Percentiles rank a stretch among this genome's conserved stretches.
Conservation (phyloP, 2,329 filamentous ascomycete genomes). For the Exserohilum turcica region DNA sequence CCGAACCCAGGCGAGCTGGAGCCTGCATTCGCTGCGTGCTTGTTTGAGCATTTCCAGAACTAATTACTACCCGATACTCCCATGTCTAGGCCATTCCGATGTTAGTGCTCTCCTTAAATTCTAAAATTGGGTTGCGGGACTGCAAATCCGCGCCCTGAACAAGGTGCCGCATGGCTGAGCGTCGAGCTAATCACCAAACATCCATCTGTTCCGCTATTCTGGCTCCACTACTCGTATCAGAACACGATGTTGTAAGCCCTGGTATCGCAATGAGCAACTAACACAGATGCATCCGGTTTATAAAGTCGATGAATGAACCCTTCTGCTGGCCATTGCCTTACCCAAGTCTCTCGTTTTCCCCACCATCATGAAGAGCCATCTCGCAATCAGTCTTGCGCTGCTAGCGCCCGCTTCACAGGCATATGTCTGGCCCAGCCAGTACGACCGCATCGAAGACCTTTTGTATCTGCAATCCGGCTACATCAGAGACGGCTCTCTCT, state of each 20-base stretch:
- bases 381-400: not conserved
- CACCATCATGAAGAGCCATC: not conserved
- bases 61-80: no score
- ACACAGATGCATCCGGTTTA: not conserved
- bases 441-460: conserved; percentile 12
- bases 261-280: not conserved
- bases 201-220: not conserved
- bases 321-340: not conserved
- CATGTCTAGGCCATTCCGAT: not conserved
- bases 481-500: conserved; percentile 4
- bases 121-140: not conserved
- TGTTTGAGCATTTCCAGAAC: not conserved
- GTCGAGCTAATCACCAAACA: not conserved
- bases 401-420: conserved; percentile 10
- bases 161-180: not conserved
- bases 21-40: not conserved
- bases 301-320: not conserved
- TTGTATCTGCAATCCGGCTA: conserved; percentile 9
- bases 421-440: conserved; percentile 17
- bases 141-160: not conserved
- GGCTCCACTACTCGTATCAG: not conserved
- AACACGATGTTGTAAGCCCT: not conserved
- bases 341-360: not conserved
- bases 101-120: not conserved
- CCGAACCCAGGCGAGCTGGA: not conserved